Percentiles rank a stretch among this genome's conserved stretches.
Evolutionary conservation across 768 basidiomycete species (phyloP).

Genomic region (Kwoniella europaea): DNA sequence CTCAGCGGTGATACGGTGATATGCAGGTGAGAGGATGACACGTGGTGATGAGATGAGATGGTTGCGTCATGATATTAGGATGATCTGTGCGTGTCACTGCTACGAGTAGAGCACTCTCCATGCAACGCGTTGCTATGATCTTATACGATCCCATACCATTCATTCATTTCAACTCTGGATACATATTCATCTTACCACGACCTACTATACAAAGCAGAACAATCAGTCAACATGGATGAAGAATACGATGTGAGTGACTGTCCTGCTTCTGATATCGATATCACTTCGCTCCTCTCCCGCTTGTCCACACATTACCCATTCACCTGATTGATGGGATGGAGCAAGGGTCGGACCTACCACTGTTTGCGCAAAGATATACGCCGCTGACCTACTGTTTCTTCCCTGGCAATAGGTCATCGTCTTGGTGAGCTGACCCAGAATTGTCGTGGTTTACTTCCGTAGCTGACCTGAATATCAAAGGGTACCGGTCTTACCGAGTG

Average conservation of each 20-base stretch:
- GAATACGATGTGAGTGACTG: slow-evolving; percentile 80
- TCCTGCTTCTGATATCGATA: neutral
- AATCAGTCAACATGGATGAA: slow-evolving; percentile 80
- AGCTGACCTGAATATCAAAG: slow-evolving; percentile 57
- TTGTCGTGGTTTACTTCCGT: neutral
- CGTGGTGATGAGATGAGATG: slow-evolving; percentile 13
- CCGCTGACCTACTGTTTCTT: neutral
- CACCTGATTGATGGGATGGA: too few relatives aligned
- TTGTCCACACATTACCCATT: too few relatives aligned
- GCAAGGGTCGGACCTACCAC: too few relatives aligned
- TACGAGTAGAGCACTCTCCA: neutral
- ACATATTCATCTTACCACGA: neutral
- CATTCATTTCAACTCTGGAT: neutral
- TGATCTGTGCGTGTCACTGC: slow-evolving; percentile 17
- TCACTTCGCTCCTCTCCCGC: neutral
- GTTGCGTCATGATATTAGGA: slow-evolving; percentile 17
- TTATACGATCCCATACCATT: neutral
- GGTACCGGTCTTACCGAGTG: slow-evolving; percentile 98
- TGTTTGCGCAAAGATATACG: too few relatives aligned
- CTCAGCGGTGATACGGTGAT: slow-evolving; percentile 12
- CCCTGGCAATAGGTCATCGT: slow-evolving; percentile 50
- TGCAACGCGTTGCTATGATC: neutral
- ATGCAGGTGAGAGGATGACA: neutral
- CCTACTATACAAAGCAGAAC: slow-evolving; percentile 4
- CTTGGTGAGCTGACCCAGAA: slow-evolving; percentile 36